Evolutionary conservation across 345 rosid genomes (phyloP), one percentile per base, ranked within the genome.

Genomic region (Brassica nigra): DNA sequence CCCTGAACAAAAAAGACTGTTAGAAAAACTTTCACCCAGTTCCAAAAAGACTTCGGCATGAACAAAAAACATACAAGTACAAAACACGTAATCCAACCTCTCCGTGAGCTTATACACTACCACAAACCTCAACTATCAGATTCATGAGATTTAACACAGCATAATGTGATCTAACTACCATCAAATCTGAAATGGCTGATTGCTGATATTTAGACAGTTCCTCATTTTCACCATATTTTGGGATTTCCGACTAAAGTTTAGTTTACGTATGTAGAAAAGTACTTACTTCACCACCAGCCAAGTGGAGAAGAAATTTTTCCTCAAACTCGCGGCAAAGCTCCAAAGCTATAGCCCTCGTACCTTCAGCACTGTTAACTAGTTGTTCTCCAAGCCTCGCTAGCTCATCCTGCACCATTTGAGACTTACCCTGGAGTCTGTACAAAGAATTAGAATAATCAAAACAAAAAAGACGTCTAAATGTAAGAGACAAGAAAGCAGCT

Each of bases 291-390:
- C 97, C 97, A 73, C 97, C 91, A 6, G 85, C 84, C 69, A 96
- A 84, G 83, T 96, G 99, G 69, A 54, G 90, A 78, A 96, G 98
- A 88, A 96, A 96, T 80, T 89, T 93, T 79, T 96, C 99, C 82
- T 96, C 98, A 87, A 92, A 96, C 80, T 96, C 98, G 71, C 99
- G 98, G 75, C 99, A 96, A 36, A 96, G 90, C 91, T 93, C 97
- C 94, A 96, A 88, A 66, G 98, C 99, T 62, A 96, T 75, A 77
- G 98, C 98, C 86, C 91, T 88, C 31, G 99, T 93, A 70, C 99
- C 98, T 89, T 96, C 99, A 64, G 94, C 78, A 84, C 91, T 90
- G 74, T 72, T 78, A 76, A 92, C 90, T 92, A 93, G 87, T 78
- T 88, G 91, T 80, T 87, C 97, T 74, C 99, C 99, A 82, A 96